Percentiles rank a stretch among this genome's conserved stretches.
These are phyloP conservation scores for Mycena venus DNA, from an alignment of 768 basidiomycete genomes.

Conservation along the genomic window DNA sequence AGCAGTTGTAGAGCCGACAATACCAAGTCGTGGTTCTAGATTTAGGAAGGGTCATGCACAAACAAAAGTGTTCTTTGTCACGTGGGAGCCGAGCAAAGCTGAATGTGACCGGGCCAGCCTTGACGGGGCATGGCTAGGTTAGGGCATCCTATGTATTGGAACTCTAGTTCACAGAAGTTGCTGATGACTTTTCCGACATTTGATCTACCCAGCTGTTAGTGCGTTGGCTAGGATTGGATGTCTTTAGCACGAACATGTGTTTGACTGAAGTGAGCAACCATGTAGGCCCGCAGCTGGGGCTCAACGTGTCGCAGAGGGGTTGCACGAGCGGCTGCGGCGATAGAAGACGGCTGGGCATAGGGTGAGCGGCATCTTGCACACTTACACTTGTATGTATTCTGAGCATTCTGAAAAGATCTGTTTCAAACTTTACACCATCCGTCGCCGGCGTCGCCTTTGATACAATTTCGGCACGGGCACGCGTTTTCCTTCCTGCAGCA, in stretches of 20 bases:
- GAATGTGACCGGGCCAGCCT: no score
- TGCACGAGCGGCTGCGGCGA: neutral
- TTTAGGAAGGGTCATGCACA: no score
- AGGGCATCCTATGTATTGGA: no score
- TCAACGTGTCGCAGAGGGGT: neutral
- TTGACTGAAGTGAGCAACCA: no score
- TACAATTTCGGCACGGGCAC: conserved; percentile 9
- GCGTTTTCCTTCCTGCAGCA: neutral
- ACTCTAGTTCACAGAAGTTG: no score
- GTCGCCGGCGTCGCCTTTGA: neutral
- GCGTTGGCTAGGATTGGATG: neutral
- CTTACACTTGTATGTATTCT: conserved; percentile 6
- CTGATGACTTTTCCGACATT: no score
- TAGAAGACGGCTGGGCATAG: neutral
- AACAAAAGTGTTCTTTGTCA: no score
- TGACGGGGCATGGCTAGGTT: no score
- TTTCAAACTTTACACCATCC: conserved; percentile 1
- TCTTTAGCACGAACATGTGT: neutral
- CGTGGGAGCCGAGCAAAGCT: no score
- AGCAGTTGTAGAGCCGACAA: no score
- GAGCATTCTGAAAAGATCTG: neutral
- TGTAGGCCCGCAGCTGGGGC: neutral
- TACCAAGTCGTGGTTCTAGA: no score
- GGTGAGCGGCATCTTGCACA: neutral
- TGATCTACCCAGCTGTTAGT: no score